Base-by-base conservation (phyloP, 106 monocot genomes). In the Dioscorea zingiberensis region DNA sequence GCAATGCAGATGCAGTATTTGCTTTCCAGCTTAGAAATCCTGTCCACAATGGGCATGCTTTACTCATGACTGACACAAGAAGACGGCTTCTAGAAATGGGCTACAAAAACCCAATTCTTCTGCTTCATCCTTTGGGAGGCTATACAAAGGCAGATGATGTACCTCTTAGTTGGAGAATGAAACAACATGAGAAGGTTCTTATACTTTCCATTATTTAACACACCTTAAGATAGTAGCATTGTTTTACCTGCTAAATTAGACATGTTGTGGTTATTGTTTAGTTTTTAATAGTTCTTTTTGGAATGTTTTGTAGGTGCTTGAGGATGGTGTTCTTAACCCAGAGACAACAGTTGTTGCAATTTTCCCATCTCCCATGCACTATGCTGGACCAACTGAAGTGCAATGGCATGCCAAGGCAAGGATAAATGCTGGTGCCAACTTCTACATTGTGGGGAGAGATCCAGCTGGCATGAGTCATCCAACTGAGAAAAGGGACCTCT, bases 391-490 rank as follows among this genome's bases (percentile, higher is more conserved):
- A 26, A 90, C 94, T 54, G 94, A 94, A 71, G 94, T 94, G 63
- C 94, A 94, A 66, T 94, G 94, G 94, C 94, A 94, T 72, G 94
- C 94, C 12, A 94, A 94, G 57, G 58, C 94, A 47, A 74, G 94
- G 0, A 87, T 90, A 69, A 94, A 94, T 74, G 94, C 94, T 0
- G 94, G 94, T 70, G 94, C 94, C 22, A 90, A 94, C 55, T 94
- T 94, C 64, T 94, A 94, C 73, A 94, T 94, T 62, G 94, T 94
- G 32, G 94, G 94, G 17, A 84, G 94, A 64, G 94, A 94, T 58
- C 94, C 94, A 65, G 94, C 94, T 68, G 94, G 94, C 24, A 94
- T 94, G 90, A 60, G 84, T 23, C 90, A 94, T 60, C 90, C 94
- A 0, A 77, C 66, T 46, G 83, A 85, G 69, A 87, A 94, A 55